Conservation (phyloP, 2,329 filamentous ascomycete genomes). For the Leptographium galeiforme region DNA sequence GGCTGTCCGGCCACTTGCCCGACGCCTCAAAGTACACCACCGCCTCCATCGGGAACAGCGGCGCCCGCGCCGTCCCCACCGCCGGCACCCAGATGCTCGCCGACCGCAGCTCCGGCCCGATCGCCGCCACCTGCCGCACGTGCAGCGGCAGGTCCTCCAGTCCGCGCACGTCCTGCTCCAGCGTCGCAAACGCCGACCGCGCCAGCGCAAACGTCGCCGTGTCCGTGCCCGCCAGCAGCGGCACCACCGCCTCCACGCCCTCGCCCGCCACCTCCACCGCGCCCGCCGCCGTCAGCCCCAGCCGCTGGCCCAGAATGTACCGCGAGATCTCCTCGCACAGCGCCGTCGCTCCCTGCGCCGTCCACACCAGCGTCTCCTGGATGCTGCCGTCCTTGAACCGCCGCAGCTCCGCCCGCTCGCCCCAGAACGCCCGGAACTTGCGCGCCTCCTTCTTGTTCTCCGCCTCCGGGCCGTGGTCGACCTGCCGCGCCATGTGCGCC, state of each 20-base stretch:
- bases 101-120: slow-evolving; percentile 61
- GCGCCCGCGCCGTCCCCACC: slow-evolving; percentile 29
- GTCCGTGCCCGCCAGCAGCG: slow-evolving; percentile 30
- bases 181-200: slow-evolving; percentile 53
- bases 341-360: slow-evolving; percentile 43
- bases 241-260: slow-evolving; percentile 35
- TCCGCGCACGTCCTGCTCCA: slow-evolving; percentile 65
- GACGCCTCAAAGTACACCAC: slow-evolving; percentile 89
- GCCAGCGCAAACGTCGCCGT: slow-evolving; percentile 52
- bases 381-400: slow-evolving; percentile 95
- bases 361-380: slow-evolving; percentile 83
- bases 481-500: slow-evolving; percentile 55
- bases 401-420: slow-evolving; percentile 79
- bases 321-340: slow-evolving; percentile 69
- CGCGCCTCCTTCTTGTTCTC: slow-evolving; percentile 75
- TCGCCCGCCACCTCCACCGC: slow-evolving; percentile 34
- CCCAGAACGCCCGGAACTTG: slow-evolving; percentile 85
- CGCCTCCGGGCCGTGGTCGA: slow-evolving; percentile 78
- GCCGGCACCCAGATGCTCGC: slow-evolving; percentile 46
- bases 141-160: slow-evolving; percentile 80
- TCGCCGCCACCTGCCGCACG: slow-evolving; percentile 64
- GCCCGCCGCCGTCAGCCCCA: slow-evolving; percentile 39
- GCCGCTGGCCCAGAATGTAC: slow-evolving; percentile 57
- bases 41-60: slow-evolving; percentile 53
- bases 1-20: slow-evolving; percentile 82